These are phyloP conservation scores for Myxozyma sirexii DNA, from an alignment of 805 yeast species.

Conservation along the genomic window DNA sequence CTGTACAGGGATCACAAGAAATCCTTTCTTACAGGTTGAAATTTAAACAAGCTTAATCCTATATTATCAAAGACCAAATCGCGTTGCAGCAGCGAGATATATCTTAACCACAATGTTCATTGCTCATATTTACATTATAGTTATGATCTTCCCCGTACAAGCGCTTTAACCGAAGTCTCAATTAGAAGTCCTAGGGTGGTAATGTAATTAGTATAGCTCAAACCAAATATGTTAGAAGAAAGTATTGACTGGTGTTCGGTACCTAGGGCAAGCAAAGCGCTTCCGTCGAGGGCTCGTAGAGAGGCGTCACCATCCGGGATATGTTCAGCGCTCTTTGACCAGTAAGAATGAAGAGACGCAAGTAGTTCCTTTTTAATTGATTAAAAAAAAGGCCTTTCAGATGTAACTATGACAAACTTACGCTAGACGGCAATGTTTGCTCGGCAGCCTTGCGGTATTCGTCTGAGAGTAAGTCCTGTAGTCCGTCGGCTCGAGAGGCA, in stretches of 20 bases:
- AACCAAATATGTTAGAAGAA: background rate
- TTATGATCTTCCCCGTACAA: background rate
- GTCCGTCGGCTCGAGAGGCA: background rate
- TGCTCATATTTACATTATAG: background rate
- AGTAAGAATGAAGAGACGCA: background rate
- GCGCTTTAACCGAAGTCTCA: background rate
- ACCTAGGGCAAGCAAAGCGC: slow-evolving; percentile 7
- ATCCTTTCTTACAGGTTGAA: too few species aligned
- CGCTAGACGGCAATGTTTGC: background rate
- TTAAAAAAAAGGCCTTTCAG: background rate
- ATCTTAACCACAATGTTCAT: background rate
- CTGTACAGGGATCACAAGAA: too few species aligned
- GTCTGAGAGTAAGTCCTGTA: background rate
- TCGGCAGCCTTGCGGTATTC: background rate
- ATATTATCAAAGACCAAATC: too few species aligned
- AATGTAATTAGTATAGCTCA: background rate
- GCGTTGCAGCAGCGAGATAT: background rate
- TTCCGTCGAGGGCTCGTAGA: slow-evolving; percentile 2
- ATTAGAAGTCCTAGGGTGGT: background rate
- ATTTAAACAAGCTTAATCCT: too few species aligned
- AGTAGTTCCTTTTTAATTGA: background rate
- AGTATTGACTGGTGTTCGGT: background rate
- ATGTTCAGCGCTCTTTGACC: background rate
- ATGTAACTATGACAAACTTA: background rate
- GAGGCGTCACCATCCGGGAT: background rate